Evolutionary conservation across 805 yeast genomes (phyloP), one percentile per base, ranked within the genome.

Genomic region (Lipomyces mesembrius): DNA sequence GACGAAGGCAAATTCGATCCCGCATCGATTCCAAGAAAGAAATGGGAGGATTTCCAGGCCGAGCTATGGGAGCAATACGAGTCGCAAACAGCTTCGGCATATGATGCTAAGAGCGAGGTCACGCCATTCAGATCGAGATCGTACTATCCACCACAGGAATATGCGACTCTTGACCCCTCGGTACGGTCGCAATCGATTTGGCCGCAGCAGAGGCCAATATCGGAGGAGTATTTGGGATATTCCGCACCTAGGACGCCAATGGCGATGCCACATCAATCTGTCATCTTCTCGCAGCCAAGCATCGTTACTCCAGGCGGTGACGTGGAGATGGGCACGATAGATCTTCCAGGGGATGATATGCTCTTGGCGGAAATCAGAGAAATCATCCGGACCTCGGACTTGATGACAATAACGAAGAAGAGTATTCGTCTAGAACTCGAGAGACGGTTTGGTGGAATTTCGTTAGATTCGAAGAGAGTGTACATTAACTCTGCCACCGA

Each of bases 21-120:
- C 3, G 77, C 83, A 3, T 82, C 81, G 64, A 86, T 86, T 68
- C 81, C 81, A n/a, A 79, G 83, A 79, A 83, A 82, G 76, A 75
- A 84, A 65, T 86, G 89, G 89, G 81, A 82, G 69, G 88, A 86
- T 69, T 84, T 82, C 75, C 87, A 85, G 74, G 79, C 86, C 57
- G 87, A 84, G 62, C 76, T 82, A 46, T 80, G 84, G 77, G 77
- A 74, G 39, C 70, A 68, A 56, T 52, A 71, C 56, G 59, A 66
- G 60, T 34, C 57, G 29, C 69, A 65, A 60, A 65, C 71, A 8
- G 57, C 35, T 12, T 27, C 56, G 52, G 58, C 35, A 20, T 59
- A 52, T 2, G 71, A 68, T 34, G n/a, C 25, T 3, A 59, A 62
- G 64, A 57, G 60, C 37, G 69, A 68, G 37, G 37, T 52, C 5